Evolutionary conservation across 352 stramenopile genomes (phyloP).

Genomic region (Plasmopara muralis): DNA sequence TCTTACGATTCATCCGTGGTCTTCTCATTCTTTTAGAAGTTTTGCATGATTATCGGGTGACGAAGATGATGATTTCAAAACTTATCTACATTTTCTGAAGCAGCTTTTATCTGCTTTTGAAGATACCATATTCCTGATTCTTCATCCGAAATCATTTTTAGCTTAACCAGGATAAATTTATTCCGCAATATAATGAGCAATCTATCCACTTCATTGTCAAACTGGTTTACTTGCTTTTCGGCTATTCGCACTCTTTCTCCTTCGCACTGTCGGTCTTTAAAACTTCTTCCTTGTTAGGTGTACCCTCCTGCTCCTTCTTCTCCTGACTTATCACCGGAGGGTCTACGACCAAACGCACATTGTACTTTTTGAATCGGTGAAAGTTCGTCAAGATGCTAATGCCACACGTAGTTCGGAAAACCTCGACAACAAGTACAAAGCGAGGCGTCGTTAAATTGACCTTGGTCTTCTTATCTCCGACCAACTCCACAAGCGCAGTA

Average conservation of each 20-base stretch:
- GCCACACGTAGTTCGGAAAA: slow-evolving; percentile 72
- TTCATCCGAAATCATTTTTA: slow-evolving; percentile 12
- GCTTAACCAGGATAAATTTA: no score
- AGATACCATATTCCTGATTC: slow-evolving; percentile 23
- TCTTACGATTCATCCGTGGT: slow-evolving; percentile 1
- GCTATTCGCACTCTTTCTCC: no score
- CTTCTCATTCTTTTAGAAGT: slow-evolving; percentile 2
- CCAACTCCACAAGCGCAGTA: slow-evolving; percentile 47
- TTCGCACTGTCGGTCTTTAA: no score
- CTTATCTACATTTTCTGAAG: slow-evolving; percentile 70
- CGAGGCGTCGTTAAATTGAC: slow-evolving; percentile 65
- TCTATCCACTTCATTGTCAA: no score
- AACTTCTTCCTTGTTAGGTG: slow-evolving; percentile 3
- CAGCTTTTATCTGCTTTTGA: slow-evolving; percentile 19
- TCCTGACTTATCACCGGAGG: slow-evolving; percentile 23
- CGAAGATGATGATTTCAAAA: slow-evolving; percentile 63
- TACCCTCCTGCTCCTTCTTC: background rate
- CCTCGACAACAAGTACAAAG: slow-evolving; percentile 59
- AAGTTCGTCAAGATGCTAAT: slow-evolving; percentile 71
- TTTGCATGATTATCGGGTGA: slow-evolving; percentile 18
- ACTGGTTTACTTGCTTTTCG: no score
- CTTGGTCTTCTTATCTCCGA: slow-evolving; percentile 52
- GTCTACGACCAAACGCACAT: slow-evolving; percentile 67
- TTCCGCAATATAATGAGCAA: no score
- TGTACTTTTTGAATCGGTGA: slow-evolving; percentile 70